Base-by-base conservation (phyloP, 805 yeast genomes). In the Schwanniomyces polymorphus region DNA sequence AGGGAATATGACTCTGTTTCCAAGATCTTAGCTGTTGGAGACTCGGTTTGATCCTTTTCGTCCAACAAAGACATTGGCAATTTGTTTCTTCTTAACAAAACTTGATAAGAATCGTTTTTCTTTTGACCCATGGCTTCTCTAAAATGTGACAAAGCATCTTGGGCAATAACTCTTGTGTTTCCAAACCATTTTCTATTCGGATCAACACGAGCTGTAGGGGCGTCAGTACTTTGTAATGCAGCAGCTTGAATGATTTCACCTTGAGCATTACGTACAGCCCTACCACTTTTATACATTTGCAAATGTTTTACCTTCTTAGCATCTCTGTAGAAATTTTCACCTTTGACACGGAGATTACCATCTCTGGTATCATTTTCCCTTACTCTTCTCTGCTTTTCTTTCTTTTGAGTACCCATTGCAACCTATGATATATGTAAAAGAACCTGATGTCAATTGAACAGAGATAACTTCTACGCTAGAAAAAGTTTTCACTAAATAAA, bases 151-250 rank as follows among this genome's bases (percentile, higher is more conserved):
- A 92, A 75, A 1, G 98, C 97, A 75, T 94, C 97, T 67, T 92
- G 99, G 4, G 97, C 92, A 61, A 92, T 92, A 35, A 92, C 99
- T 63, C 99, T 82, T 11, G 99, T 90, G 70, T 91, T 94, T 42
- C 97, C 97, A 64, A 94, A 94, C 99, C 98, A 92, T 63, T 95
- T 82, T 67, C 97, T 82, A 67, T 92, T 92, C 6, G 99, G 98
- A 63, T 89, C 97, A 38, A 92, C 95, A 51, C 99, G 78, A 1
- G 98, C 98, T 53, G 76, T 82, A 11, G 98, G 98, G 26, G 88
- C 77, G 52, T 90, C 91, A 4, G 90, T 84, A 56, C 88, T 85
- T 66, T 92, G 99, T 48, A 92, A 78, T 26, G 82, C 84, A 16
- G 98, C 97, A 38, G 96, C 97, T 62, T 81, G 78, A 45, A 90